Conservation (phyloP, 768 basidiomycete genomes). For the Pleurotus giganteus region DNA sequence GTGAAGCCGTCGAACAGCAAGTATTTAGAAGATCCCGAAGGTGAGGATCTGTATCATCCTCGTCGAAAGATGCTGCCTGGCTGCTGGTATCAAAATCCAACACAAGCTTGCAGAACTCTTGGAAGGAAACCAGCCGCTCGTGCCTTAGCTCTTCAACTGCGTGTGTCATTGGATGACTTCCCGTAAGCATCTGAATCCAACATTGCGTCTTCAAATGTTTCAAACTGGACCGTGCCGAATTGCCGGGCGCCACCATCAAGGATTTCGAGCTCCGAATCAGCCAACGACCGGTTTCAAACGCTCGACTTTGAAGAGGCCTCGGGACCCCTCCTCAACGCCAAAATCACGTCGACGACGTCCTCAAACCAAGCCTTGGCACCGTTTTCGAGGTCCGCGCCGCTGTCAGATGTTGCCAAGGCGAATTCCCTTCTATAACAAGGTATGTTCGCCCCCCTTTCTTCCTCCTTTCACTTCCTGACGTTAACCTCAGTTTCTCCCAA, state of each 20-base stretch:
- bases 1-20: background rate
- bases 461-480: background rate
- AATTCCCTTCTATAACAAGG: background rate
- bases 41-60: no score
- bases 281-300: background rate
- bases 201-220: background rate
- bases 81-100: background rate
- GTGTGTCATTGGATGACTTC: background rate
- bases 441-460: background rate
- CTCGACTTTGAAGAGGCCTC: background rate
- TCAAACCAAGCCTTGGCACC: background rate
- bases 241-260: background rate
- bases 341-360: background rate
- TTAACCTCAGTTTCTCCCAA: background rate
- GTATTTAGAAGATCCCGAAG: background rate
- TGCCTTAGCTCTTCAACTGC: conserved; percentile 9
- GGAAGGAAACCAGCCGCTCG: background rate
- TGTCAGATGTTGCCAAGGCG: background rate
- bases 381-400: background rate
- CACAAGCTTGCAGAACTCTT: background rate
- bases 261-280: background rate
- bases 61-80: no score
- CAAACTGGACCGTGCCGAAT: background rate
- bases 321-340: background rate
- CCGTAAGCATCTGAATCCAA: background rate